Evolutionary conservation across 2,329 filamentous ascomycete genomes (phyloP), one percentile per base, ranked within the genome.

Genomic region (Mariannaea elegans): DNA sequence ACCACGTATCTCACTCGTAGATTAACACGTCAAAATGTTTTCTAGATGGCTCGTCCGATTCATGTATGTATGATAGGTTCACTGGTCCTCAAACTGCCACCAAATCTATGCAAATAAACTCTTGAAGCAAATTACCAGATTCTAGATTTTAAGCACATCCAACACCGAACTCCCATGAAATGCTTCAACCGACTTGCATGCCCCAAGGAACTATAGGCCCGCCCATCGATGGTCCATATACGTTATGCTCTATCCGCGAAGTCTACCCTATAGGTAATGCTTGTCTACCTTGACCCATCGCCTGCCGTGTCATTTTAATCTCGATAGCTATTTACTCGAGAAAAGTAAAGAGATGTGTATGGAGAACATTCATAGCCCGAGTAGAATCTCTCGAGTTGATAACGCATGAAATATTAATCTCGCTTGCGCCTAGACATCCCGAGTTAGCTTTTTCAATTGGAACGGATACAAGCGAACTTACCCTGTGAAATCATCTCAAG

Each of bases 401-500:
- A 44, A 99, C 95, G 73, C 95, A 99, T 10, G 93, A 97, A 61
- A 99, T 99, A 77, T 98, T 99, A 79, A 99, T 99, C 81, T 99
- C 95, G 75, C 94, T 97, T 23, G 95, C 95, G 71, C 94, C 93
- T 97, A 63, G 46, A 52, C n/a, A 67, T 50, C 71, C 56, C 38
- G 8, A n/a, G 31, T 0, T 27, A n/a, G 24, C 3, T 12, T 31
- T 12, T 31, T 5, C 52, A 18, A 42, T 10, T 50, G 18, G 29
- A 42, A 32, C 53, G 47, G 16, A 61, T 13, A 19, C 14, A 38
- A 2, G 23, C 46, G 8, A 5, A 59, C 82, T 72, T 83, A 94
- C 95, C 95, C 81, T 99, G 95, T 21, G 93, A 97, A 68, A 99
- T 99, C 95, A 99, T 99, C 80, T 99, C 95, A 69, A 99, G 93